phyloP scores from a whole-genome alignment of 192 early-diverging fungal species.

The Paraglomus brasilianum region DNA sequence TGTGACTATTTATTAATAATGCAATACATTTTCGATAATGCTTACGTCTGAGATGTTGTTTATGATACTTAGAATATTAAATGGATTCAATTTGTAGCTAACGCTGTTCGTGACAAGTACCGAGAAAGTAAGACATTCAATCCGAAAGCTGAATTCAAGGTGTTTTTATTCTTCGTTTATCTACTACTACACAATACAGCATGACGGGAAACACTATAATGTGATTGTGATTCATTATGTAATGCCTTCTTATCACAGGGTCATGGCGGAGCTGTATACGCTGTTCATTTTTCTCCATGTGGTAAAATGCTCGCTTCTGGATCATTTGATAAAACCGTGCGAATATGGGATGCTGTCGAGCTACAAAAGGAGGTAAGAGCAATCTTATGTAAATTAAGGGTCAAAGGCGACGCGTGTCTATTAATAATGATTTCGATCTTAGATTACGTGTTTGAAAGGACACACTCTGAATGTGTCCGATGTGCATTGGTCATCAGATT shows the following conservation, averaged over 20 bases:
- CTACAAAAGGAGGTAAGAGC: slow-evolving; percentile 65
- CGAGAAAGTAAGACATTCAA: slow-evolving; percentile 58
- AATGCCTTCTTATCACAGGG: slow-evolving; percentile 48
- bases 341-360: slow-evolving; percentile 79
- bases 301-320: slow-evolving; percentile 83
- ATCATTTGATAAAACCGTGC: slow-evolving; percentile 91
- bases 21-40: no score
- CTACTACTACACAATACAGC: no score
- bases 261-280: slow-evolving; percentile 89
- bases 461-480: slow-evolving; percentile 80
- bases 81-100: no score
- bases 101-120: slow-evolving; percentile 30
- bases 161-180: no score
- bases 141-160: slow-evolving; percentile 67
- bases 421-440: background rate
- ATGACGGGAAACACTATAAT: background rate
- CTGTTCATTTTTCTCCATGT: slow-evolving; percentile 82
- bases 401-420: background rate
- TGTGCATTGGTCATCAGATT: slow-evolving; percentile 73
- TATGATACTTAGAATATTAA: no score
- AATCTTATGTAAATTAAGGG: background rate
- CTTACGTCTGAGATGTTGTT: no score
- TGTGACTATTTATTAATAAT: background rate
- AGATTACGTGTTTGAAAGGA: slow-evolving; percentile 67
- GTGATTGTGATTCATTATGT: background rate